Evolutionary conservation across 345 rosid species (phyloP), one percentile per base, ranked within the genome.

Genomic region (Hypericum perforatum): DNA sequence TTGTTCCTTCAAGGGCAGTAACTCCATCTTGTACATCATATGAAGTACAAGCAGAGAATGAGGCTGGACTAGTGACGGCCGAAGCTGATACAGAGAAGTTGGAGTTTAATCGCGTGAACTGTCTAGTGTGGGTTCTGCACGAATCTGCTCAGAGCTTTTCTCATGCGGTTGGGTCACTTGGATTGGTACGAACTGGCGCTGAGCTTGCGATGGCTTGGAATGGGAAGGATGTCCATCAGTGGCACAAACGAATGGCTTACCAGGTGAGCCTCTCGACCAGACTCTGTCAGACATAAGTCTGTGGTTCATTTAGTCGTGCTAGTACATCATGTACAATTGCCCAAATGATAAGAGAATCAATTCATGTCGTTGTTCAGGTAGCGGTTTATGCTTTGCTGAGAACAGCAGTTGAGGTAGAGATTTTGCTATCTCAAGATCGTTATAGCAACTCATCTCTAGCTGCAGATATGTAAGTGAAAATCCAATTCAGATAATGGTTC

Each of bases 161-260:
- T 16, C 40, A 45, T 52, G 70, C 77, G 0, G 74, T 69, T 48
- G 68, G 76, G 70, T 76, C 78, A 41, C 91, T 80, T 53, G 69
- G 56, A 50, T 56, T 74, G 64, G 51, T 62, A 42, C 79, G 79
- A 64, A 78, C 70, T 39, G 45, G 69, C 51, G 53, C 77, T 8
- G 70, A 66, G 67, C 76, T 83, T 67, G 76, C 81, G 43, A 74
- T 70, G 80, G 86, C 84, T 15, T 83, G 86, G 86, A 72, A 76
- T 8, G 91, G 91, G 64, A 78, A 74, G 65, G 86, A 83, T 64
- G 79, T 80, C 54, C 78, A 76, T 65, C 69, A 52, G 58, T 83
- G 86, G 86, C 84, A 80, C 64, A 80, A 62, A 65, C 61, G 74
- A 15, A 67, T 78, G 39, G 62, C 84, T 45, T 68, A 76, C 65